Evolutionary conservation across 805 yeast species (phyloP).

Genomic region (Metschnikowia anglica): DNA sequence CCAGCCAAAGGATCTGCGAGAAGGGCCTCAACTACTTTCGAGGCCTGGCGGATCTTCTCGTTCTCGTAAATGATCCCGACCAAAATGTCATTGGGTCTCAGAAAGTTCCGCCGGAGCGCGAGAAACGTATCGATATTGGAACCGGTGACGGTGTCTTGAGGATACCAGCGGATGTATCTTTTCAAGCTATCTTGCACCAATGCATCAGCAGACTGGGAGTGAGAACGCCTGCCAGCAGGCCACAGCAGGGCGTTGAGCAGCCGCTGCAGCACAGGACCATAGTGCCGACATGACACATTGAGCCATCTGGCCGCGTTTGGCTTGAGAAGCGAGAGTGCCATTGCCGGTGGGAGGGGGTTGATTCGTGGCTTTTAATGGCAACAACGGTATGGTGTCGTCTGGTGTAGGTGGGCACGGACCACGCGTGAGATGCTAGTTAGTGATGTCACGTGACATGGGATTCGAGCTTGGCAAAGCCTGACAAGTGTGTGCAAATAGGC

Average conservation of each 20-base stretch:
- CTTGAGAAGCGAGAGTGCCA: background rate
- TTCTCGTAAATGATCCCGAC: slow-evolving; percentile 38
- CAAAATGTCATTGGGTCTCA: slow-evolving; percentile 20
- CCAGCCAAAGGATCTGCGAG: slow-evolving; percentile 43
- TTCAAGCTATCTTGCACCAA: slow-evolving; percentile 16
- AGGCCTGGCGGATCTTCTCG: slow-evolving; percentile 18
- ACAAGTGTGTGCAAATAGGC: too few relatives aligned
- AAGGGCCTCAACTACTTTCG: slow-evolving; percentile 36
- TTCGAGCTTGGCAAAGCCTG: too few relatives aligned
- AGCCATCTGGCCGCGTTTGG: background rate
- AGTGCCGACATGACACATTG: background rate
- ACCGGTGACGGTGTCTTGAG: slow-evolving; percentile 23
- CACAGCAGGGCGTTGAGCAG: background rate
- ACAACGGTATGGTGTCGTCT: too few relatives aligned
- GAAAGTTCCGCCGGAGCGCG: slow-evolving; percentile 9
- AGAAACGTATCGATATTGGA: slow-evolving; percentile 20
- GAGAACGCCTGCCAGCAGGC: background rate
- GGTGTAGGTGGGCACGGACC: too few relatives aligned
- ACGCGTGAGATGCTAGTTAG: too few relatives aligned
- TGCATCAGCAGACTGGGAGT: background rate
- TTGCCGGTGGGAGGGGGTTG: background rate
- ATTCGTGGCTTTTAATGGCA: too few relatives aligned
- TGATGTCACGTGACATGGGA: too few relatives aligned
- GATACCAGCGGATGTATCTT: slow-evolving; percentile 22
- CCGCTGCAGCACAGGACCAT: background rate